phyloP scores from a whole-genome alignment of 169 alveolate genomes.

The Plasmodium inui region DNA sequence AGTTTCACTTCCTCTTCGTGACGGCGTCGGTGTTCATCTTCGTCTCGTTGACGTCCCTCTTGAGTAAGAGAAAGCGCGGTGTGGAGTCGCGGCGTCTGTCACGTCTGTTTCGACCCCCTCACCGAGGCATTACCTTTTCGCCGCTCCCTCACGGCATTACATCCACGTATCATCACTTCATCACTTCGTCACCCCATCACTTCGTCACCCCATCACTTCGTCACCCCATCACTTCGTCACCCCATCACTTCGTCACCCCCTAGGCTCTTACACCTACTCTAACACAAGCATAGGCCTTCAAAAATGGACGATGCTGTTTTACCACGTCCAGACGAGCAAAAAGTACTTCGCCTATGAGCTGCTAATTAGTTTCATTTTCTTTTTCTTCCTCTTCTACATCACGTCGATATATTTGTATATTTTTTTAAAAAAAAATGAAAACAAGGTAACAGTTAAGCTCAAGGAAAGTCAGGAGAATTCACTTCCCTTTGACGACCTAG shows the following conservation, averaged over 20 bases:
- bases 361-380: slow-evolving; percentile 9
- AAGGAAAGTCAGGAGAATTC: neutral
- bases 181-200: neutral
- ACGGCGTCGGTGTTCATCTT: slow-evolving; percentile 9
- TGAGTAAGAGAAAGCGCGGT: slow-evolving; percentile 5
- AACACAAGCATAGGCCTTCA: neutral
- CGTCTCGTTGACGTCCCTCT: slow-evolving; percentile 26
- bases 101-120: neutral
- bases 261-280: neutral
- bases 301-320: slow-evolving; percentile 18
- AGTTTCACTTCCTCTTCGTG: slow-evolving; percentile 22
- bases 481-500: slow-evolving; percentile 23
- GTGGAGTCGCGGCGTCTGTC: neutral
- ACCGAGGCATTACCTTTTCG: neutral
- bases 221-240: neutral
- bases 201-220: neutral
- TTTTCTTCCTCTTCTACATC: slow-evolving; percentile 38
- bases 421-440: slow-evolving; percentile 38
- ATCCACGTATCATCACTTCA: no score
- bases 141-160: neutral
- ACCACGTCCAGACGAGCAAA: slow-evolving; percentile 28
- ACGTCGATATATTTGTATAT: slow-evolving; percentile 51
- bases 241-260: neutral
- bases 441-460: slow-evolving; percentile 13
- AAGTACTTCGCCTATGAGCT: slow-evolving; percentile 16